Evolutionary conservation across 1,284 basidiomycete species (phyloP), one percentile per base, ranked within the genome.

Genomic region (Cystobasidium slooffiae): DNA sequence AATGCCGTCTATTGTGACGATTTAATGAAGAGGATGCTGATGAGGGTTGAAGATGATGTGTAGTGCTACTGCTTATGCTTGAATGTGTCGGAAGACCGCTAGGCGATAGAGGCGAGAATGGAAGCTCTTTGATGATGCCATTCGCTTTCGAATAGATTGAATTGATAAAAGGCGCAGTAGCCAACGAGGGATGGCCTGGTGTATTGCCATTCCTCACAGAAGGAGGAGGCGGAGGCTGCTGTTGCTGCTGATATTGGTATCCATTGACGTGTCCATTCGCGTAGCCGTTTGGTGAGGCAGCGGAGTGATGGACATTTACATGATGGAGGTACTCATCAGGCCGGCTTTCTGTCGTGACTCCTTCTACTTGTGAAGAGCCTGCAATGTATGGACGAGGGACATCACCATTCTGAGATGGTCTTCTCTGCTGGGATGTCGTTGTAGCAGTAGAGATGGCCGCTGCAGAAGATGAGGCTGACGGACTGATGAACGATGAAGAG

Each of bases 81-180:
- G 49, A 10, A 22, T 66, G 47, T 10, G 64, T 66, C 12, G 64
- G 64, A 7, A 66, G 64, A 52, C 51, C 37, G 39, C 22, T 24
- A 4, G 64, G 14, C 18, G 49, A 51, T 39, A 31, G 44, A 4
- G 61, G 46, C 14, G 64, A 52, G 64, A 66, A 66, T 18, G 64
- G 64, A 14, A 66, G 31, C 18, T 66, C 64, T 43, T 66, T 66
- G 24, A 66, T 55, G 49, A 66, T 14, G 16, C 51, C 64, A 22
- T 66, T 66, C 8, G 64, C 64, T 66, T 66, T 66, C 18, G 47
- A 53, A 41, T 66, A 66, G 49, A 66, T 37, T 7, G 64, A 37
- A 14, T 31, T 47, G 24, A 66, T 53, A 41, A 66, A 43, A 43
- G 64, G 49, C 16, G 64, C 31, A 9, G 18, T 66, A 14, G 9